Evolutionary conservation across 495 filamentous ascomycete species (phyloP), one percentile per base, ranked within the genome.

Genomic region (Penicillium desertorum): DNA sequence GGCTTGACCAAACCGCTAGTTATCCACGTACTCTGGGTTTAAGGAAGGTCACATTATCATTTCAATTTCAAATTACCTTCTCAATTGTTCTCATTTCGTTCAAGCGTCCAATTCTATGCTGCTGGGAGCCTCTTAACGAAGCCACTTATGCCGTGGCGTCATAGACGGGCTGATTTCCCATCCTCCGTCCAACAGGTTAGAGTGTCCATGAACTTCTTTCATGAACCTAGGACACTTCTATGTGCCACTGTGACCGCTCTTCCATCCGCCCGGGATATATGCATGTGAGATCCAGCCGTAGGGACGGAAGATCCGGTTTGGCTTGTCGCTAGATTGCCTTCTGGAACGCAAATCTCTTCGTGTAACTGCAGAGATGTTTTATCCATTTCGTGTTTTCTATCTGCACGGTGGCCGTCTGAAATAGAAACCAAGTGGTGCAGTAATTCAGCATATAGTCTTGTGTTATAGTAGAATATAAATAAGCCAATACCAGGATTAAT

Each of bases 271-370:
- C 27, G 30, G 34, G 45, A 42, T 27, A n/a, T 22, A 54, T 54
- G 49, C 32, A 51, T 56, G 54, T 48, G 60, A 60, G 46, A 60
- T 46, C 47, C 12, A 41, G 45, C 27, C 39, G 30, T 44, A 37
- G 34, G 30, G 27, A 56, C 50, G 51, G 54, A 58, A 37, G 14
- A 37, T 36, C 29, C 60, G 27, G 60, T 53, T 36, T 46, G 22
- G 56, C 20, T 42, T 55, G 12, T 42, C 34, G 41, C 57, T 55
- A 51, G 45, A 34, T 22, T 34, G 34, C 2, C 34, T 16, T 30
- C 29, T 50, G n/a, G 22, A 41, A 46, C 1, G 11, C 11, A 41
- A 41, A 30, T 46, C 16, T 16, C 19, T 17, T 47, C 27, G 53
- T 55, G 53, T 55, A 46, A 55, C 53, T 47, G 14, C 43, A 22